phyloP scores from a whole-genome alignment of 2,329 filamentous ascomycete genomes.

The Sporothrix variecibatus region DNA sequence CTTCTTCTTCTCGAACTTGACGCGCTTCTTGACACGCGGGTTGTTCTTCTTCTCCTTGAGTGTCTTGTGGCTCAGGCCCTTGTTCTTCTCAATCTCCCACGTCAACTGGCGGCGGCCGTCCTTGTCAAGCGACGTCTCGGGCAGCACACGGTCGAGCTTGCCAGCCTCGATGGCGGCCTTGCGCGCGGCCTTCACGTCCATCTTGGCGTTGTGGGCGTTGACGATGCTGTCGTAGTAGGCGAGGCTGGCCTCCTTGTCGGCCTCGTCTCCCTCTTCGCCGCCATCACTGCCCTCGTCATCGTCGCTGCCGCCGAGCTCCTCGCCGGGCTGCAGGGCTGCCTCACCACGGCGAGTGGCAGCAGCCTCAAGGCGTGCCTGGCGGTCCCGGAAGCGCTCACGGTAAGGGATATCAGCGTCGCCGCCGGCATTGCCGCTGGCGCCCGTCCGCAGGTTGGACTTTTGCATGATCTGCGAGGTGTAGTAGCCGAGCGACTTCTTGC shows the following conservation, averaged over 20 bases:
- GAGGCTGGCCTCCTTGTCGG: slow-evolving; percentile 74
- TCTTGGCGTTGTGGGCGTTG: slow-evolving; percentile 55
- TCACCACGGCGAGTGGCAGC: slow-evolving; percentile 83
- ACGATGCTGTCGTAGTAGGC: slow-evolving; percentile 39
- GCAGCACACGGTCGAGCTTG: slow-evolving; percentile 64
- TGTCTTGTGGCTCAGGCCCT: slow-evolving; percentile 72
- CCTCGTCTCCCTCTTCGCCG: slow-evolving; percentile 58
- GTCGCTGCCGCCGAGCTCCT: slow-evolving; percentile 65
- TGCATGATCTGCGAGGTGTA: slow-evolving; percentile 98
- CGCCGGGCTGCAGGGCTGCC: slow-evolving; percentile 60
- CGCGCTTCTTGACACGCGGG: slow-evolving; percentile 95
- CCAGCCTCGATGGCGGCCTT: slow-evolving; percentile 61
- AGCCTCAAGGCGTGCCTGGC: slow-evolving; percentile 82
- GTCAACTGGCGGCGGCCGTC: slow-evolving; percentile 92
- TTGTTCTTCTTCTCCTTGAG: slow-evolving; percentile 89
- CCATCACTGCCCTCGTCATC: slow-evolving; percentile 67
- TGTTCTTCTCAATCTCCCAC: slow-evolving; percentile 96
- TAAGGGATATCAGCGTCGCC: slow-evolving; percentile 85
- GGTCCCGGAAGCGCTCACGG: slow-evolving; percentile 82
- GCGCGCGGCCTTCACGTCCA: slow-evolving; percentile 67
- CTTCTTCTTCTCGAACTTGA: slow-evolving; percentile 94
- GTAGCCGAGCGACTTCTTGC: slow-evolving; percentile 92
- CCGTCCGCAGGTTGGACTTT: slow-evolving; percentile 82
- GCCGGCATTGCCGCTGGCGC: slow-evolving; percentile 70
- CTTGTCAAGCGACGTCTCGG: slow-evolving; percentile 68